Base-by-base conservation (phyloP, 2,329 filamentous ascomycete species). In the Stemphylium lycopersici region DNA sequence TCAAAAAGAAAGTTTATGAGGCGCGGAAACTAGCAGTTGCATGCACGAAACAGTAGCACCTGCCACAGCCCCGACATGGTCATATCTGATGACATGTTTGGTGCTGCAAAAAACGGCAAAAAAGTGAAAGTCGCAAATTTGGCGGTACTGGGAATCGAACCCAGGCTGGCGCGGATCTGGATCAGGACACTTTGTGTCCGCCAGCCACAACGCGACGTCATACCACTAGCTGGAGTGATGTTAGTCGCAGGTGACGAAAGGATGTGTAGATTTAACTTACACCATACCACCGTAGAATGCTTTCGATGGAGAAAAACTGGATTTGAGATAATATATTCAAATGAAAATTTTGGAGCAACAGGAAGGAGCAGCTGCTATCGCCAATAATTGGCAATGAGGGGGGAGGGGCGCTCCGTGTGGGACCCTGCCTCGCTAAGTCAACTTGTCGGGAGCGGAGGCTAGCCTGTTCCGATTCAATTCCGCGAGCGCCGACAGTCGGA, bases 121-220 rank as follows among this genome's bases (percentile, higher is more conserved):
- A 66, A 63, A 63, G 65, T 48, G 18, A 34, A 36, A 52, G 50
- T 61, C 56, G 56, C 58, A 47, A 54, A 18, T 44, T 57, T 67
- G 64, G 62, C 62, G 61, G 64, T 67, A 65, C 64, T 65, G 64
- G 63, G 64, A 67, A 67, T 66, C 65, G 63, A 67, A 66, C 65
- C 64, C 65, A 65, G 65, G 65, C 65, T 67, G 63, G 65, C 65
- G 65, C 65, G 65, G 64, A 67, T 65, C 60, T 56, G 52, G 56
- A 60, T 62, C 58, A 36, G 54, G 61, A 60, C 40, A 54, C 53
- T 31, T 29, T 1, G 52, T 63, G 48, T 48, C 60, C 61, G 64
- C 64, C 62, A 67, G 59, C 65, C 65, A 67, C 65, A 67, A 67
- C 65, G 65, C 65, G 65, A 67, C 65, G 65, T 67, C 65, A 67